phyloP scores from a whole-genome alignment of 805 yeast species.

The Wickerhamomyces bovis region DNA sequence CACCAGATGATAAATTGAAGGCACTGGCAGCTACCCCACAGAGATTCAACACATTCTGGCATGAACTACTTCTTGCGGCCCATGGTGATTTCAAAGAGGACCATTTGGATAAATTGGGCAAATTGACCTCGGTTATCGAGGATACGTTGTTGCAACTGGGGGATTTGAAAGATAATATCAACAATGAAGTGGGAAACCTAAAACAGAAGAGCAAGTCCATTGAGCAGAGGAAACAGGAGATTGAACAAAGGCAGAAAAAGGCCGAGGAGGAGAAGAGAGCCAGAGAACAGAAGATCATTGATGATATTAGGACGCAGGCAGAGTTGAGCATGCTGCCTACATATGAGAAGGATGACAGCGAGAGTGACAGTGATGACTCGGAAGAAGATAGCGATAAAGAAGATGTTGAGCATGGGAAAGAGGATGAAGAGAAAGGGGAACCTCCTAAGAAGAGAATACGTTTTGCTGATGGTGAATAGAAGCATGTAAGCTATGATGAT shows the following conservation, averaged over 20 bases:
- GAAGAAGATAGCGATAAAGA: background rate
- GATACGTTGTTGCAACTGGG: slow-evolving; percentile 14
- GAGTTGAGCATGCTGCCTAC: slow-evolving; percentile 18
- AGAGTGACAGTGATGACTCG: slow-evolving; percentile 6
- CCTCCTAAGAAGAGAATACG: slow-evolving; percentile 8
- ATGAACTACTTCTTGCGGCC: slow-evolving; percentile 13
- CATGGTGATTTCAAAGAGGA: slow-evolving; percentile 13
- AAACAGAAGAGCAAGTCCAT: slow-evolving; percentile 3
- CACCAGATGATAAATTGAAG: slow-evolving; percentile 10
- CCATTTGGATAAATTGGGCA: slow-evolving; percentile 5
- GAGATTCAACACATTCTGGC: slow-evolving; percentile 18
- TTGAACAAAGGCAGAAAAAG: slow-evolving; percentile 11
- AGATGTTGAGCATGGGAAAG: background rate
- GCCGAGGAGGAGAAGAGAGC: slow-evolving; percentile 8
- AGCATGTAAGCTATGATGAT: background rate
- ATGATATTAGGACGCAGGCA: slow-evolving; percentile 6
- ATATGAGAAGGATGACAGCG: slow-evolving; percentile 14
- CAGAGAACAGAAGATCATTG: slow-evolving; percentile 4
- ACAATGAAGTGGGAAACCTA: slow-evolving; percentile 7
- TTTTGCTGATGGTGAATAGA: slow-evolving; percentile 8
- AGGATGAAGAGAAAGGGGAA: background rate
- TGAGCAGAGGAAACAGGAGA: slow-evolving; percentile 11
- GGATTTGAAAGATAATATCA: slow-evolving; percentile 14
- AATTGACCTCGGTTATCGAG: slow-evolving; percentile 6
- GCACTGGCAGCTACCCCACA: slow-evolving; percentile 7